phyloP scores from a whole-genome alignment of 2,329 filamentous ascomycete genomes.

The Pseudopyricularia javanii region DNA sequence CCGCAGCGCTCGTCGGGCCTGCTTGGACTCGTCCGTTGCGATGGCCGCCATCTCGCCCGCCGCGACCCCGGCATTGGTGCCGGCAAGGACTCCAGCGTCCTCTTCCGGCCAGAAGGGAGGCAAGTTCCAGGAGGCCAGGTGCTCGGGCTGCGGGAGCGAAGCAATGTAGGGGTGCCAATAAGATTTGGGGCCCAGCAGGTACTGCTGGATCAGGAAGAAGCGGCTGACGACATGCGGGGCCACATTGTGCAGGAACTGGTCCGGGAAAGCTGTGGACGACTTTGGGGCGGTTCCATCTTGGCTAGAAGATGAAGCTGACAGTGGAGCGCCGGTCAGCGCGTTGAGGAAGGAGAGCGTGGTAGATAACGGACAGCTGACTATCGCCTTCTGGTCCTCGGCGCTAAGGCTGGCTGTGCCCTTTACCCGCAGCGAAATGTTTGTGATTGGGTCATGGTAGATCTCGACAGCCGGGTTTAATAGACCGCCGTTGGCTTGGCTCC shows the following conservation, averaged over 20 bases:
- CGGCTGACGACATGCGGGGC: slow-evolving; percentile 50
- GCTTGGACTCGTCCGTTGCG: slow-evolving; percentile 31
- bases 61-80: slow-evolving; percentile 39
- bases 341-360: slow-evolving; percentile 49
- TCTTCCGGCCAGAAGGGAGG: slow-evolving; percentile 52
- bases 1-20: slow-evolving; percentile 25
- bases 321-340: slow-evolving; percentile 24
- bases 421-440: slow-evolving; percentile 42
- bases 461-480: slow-evolving; percentile 37
- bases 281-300: slow-evolving; percentile 2
- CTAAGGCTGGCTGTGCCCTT: slow-evolving; percentile 14
- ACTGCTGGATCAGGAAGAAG: slow-evolving; percentile 60
- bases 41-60: slow-evolving; percentile 32
- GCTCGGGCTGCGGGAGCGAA: slow-evolving; percentile 49
- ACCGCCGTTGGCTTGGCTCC: slow-evolving; percentile 34
- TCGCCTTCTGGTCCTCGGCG: slow-evolving; percentile 9
- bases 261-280: slow-evolving; percentile 26
- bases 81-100: slow-evolving; percentile 44
- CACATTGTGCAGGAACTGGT: slow-evolving; percentile 32
- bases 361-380: slow-evolving; percentile 39
- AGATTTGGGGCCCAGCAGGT: slow-evolving; percentile 42
- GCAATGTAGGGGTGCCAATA: slow-evolving; percentile 59
- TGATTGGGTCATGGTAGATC: slow-evolving; percentile 35
- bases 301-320: background rate
- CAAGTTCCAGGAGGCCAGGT: slow-evolving; percentile 36